phyloP scores from a whole-genome alignment of 1,284 basidiomycete genomes.

The Ceratobasidium sp. region DNA sequence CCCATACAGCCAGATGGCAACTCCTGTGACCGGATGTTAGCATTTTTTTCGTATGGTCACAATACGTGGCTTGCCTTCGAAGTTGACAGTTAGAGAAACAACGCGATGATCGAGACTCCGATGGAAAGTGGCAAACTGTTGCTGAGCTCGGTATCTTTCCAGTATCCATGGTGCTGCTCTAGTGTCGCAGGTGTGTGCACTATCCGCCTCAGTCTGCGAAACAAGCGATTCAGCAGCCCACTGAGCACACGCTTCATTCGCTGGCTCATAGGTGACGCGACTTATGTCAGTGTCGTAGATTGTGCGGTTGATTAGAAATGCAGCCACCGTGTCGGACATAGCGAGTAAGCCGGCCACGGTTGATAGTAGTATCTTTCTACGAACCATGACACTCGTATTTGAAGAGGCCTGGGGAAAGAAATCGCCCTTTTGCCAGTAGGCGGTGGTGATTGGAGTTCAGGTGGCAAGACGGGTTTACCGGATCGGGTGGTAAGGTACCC shows the following conservation, averaged over 20 bases:
- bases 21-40: background rate
- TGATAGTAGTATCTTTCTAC: too few relatives aligned
- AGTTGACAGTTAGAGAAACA: background rate
- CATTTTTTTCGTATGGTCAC: background rate
- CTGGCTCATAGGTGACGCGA: conserved; percentile 2
- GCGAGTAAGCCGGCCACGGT: background rate
- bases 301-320: background rate
- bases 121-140: background rate
- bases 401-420: too few relatives aligned
- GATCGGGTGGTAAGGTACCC: too few relatives aligned
- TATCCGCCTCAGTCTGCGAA: too few relatives aligned
- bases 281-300: conserved; percentile 4
- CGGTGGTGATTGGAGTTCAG: too few relatives aligned
- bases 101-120: background rate
- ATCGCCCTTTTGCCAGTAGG: too few relatives aligned
- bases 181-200: background rate
- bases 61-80: background rate
- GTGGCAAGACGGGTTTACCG: too few relatives aligned
- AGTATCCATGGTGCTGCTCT: conserved; percentile 2
- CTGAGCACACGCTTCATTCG: background rate
- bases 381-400: too few relatives aligned
- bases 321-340: background rate
- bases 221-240: too few relatives aligned
- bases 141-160: background rate
- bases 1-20: conserved; percentile 18